Evolutionary conservation across 805 yeast species (phyloP), one percentile per base, ranked within the genome.

Genomic region (Zygotorulaspora sp.): DNA sequence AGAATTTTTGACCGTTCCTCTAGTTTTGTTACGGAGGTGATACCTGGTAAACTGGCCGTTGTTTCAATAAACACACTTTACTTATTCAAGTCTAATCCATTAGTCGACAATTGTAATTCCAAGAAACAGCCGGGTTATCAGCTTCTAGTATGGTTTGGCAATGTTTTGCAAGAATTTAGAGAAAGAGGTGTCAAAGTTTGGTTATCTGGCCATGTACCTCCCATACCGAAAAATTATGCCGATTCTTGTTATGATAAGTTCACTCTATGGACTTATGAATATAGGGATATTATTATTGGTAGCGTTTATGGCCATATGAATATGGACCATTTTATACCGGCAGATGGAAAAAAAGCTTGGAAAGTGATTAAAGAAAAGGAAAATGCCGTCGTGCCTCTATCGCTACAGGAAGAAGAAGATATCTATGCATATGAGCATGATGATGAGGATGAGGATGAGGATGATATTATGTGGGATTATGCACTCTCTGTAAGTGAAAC

Each of bases 291-390:
- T 27, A 82, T 86, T 18, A 68, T 87, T 45, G 95, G 95, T 13
- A 87, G 89, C 8, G 63, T 86, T 20, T 86, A 74, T 57, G 96
- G 96, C 0, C 96, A 86, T 57, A 86, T 86, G 95, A 86, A 86
- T 60, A 68, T 85, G 38, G 95, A 87, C 56, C 95, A 86, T 63
- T 85, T 83, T 57, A 70, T 83, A 30, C 87, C 94, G 0, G 66
- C 82, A 43, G 90, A 86, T 62, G 72, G 86, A 2, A 72, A 70
- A 32, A 73, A 75, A 47, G 85, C 92, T 0, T 79, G 83, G 66
- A 68, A 70, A 41, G 72, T 47, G 14, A 35, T 57, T 6, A 57
- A 56, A 11, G 57, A 55, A 18, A 9, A 8, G 6, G 27, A 35
- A 20, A 7, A 17, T 12, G 22, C 25, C 9, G 30, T 9, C 5